These are phyloP conservation scores for Blastobotrys robertii DNA, from an alignment of 805 yeast species.

Conservation along the genomic window DNA sequence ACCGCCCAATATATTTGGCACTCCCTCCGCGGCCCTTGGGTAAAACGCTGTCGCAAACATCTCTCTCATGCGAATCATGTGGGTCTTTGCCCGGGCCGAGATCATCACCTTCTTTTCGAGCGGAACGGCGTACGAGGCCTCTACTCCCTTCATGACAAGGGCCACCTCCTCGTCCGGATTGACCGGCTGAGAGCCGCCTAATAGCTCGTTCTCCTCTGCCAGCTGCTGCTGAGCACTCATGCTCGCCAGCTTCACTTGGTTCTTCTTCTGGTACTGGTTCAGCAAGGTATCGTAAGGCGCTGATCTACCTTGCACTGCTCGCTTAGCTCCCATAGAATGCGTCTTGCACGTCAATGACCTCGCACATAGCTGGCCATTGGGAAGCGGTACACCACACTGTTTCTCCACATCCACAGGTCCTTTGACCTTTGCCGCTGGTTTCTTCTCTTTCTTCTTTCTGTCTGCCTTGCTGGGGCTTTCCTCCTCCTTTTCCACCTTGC, in stretches of 20 bases:
- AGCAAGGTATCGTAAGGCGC: conserved; percentile 84
- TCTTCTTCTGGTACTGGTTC: conserved; percentile 83
- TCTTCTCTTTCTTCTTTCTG: conserved; percentile 12
- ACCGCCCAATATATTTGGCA: conserved; percentile 31
- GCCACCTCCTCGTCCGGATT: conserved; percentile 92
- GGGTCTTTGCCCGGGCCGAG: conserved; percentile 61
- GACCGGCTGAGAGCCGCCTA: conserved; percentile 31
- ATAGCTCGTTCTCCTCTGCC: conserved; percentile 27
- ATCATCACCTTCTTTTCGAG: conserved; percentile 63
- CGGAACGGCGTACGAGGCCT: conserved; percentile 35
- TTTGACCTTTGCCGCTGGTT: conserved; percentile 41
- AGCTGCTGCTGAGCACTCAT: conserved; percentile 31
- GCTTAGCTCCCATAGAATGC: conserved; percentile 96
- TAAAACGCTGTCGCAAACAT: conserved; percentile 76
- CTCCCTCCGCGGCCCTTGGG: conserved; percentile 39
- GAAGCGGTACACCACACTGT: conserved; percentile 93
- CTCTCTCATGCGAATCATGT: conserved; percentile 81
- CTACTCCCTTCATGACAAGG: conserved; percentile 79
- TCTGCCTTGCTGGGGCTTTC: conserved; percentile 1
- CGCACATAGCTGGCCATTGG: conserved; percentile 94
- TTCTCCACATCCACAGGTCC: conserved; percentile 85
- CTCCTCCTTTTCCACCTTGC: conserved; percentile 5
- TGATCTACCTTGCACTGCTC: conserved; percentile 89
- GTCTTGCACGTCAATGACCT: conserved; percentile 94
- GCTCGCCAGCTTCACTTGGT: conserved; percentile 75